A percentile compares a stretch with the other conserved stretches of the same genome.
Evolutionary conservation across 352 stramenopile genomes (phyloP).

Genomic region (Halophytophthora polymorphica): DNA sequence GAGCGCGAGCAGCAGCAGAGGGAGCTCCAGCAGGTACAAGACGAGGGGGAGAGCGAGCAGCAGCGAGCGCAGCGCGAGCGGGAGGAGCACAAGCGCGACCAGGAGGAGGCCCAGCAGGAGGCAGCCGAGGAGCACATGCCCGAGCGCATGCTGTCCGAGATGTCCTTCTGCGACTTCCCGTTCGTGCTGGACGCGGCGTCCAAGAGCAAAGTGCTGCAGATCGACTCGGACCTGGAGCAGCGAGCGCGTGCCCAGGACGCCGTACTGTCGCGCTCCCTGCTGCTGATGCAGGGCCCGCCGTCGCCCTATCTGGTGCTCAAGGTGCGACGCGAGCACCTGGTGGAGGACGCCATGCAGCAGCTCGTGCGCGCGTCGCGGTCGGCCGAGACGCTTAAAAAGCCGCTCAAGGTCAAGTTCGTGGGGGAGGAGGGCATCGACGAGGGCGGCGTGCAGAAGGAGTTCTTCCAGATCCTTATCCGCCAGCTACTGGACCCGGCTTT

Average conservation of each 20-base stretch:
- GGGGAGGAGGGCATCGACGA: slow-evolving; percentile 81
- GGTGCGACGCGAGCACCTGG: slow-evolving; percentile 69
- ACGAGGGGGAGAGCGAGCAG: slow-evolving; percentile 6
- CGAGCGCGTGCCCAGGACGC: slow-evolving; percentile 53
- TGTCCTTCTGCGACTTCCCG: slow-evolving; percentile 81
- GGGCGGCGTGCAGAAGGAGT: slow-evolving; percentile 79
- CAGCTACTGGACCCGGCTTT: slow-evolving; percentile 71
- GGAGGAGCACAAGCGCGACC: slow-evolving; percentile 15
- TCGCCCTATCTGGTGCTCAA: slow-evolving; percentile 65
- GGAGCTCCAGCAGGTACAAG: slow-evolving; percentile 13
- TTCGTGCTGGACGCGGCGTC: slow-evolving; percentile 77
- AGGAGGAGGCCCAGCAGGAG: slow-evolving; percentile 11
- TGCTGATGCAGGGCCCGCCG: slow-evolving; percentile 20
- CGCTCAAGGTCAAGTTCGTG: slow-evolving; percentile 82
- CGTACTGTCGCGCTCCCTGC: slow-evolving; percentile 35
- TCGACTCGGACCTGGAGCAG: slow-evolving; percentile 77
- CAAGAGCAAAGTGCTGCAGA: slow-evolving; percentile 74
- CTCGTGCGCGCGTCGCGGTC: slow-evolving; percentile 50
- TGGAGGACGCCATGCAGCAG: slow-evolving; percentile 72
- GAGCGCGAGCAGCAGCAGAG: slow-evolving; percentile 9
- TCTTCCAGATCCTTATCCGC: slow-evolving; percentile 80
- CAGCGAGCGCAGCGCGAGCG: slow-evolving; percentile 6
- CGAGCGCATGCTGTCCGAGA: slow-evolving; percentile 63
- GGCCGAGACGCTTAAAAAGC: slow-evolving; percentile 70
- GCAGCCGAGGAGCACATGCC: slow-evolving; percentile 20